Evolutionary conservation across 169 alveolate genomes (phyloP).

Genomic region (Besnoitia besnoiti): DNA sequence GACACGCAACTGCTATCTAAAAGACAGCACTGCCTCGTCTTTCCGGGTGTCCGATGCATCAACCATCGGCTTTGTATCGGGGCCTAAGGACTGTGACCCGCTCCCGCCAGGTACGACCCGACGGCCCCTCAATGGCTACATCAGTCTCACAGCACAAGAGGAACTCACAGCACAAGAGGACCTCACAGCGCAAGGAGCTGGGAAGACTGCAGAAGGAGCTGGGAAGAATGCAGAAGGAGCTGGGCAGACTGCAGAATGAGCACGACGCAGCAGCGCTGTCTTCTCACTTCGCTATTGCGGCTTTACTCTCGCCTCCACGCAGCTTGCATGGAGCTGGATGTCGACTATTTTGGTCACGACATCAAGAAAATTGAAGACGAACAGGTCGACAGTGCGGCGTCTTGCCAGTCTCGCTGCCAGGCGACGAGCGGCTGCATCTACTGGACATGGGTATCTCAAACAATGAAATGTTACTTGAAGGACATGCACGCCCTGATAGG

Average conservation of each 20-base stretch:
- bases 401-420: neutral
- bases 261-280: neutral
- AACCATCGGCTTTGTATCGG: conserved; percentile 28
- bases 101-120: neutral
- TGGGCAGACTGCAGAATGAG: no score
- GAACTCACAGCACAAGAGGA: no score
- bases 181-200: no score
- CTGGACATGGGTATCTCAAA: conserved; percentile 15
- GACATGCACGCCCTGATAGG: conserved; percentile 1
- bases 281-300: neutral
- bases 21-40: neutral
- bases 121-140: neutral
- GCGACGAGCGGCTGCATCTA: neutral
- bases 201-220: no score
- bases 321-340: neutral
- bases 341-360: conserved; percentile 1
- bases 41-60: conserved; percentile 6
- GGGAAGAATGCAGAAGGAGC: no score
- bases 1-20: conserved; percentile 28
- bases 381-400: neutral
- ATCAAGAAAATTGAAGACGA: conserved; percentile 9
- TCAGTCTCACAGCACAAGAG: no score
- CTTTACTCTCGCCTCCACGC: neutral
- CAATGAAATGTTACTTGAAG: neutral
- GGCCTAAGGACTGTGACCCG: conserved; percentile 15